phyloP scores from a whole-genome alignment of 2,329 filamentous ascomycete genomes.

The Paracoccidioides brasiliensis region DNA sequence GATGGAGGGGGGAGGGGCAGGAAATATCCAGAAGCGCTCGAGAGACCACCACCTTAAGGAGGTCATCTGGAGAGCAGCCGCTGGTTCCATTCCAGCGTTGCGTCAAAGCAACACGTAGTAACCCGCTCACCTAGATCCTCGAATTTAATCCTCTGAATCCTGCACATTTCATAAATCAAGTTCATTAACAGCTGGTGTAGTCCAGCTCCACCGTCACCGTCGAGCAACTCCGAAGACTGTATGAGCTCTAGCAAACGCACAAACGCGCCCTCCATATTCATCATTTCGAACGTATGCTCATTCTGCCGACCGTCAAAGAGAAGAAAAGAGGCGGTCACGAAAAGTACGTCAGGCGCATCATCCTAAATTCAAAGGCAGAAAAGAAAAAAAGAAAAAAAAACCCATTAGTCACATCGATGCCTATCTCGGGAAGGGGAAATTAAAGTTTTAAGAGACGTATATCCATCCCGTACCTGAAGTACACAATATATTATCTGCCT shows the following conservation, averaged over 20 bases:
- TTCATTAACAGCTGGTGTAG: slow-evolving; percentile 75
- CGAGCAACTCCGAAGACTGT: slow-evolving; percentile 41
- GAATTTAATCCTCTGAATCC: slow-evolving; percentile 66
- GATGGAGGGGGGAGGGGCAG: neutral
- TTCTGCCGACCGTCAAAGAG: slow-evolving; percentile 73
- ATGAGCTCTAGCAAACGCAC: slow-evolving; percentile 72
- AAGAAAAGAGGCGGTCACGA: slow-evolving; percentile 70
- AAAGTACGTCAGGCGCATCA: slow-evolving; percentile 66
- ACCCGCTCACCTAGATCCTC: slow-evolving; percentile 58
- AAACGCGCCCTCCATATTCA: slow-evolving; percentile 80
- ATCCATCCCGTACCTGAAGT: slow-evolving; percentile 41
- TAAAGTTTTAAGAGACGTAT: neutral
- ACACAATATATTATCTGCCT: slow-evolving; percentile 87
- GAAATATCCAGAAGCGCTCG: neutral
- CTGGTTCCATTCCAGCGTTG: neutral
- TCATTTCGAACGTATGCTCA: slow-evolving; percentile 67
- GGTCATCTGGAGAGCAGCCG: neutral
- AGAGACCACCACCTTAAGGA: no score
- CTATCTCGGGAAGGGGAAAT: neutral
- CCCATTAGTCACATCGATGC: neutral
- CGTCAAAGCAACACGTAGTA: neutral
- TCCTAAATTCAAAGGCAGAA: slow-evolving; percentile 48
- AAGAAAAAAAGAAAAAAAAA: no score
- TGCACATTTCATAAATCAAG: slow-evolving; percentile 89
- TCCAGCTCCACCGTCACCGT: slow-evolving; percentile 35